Conservation (phyloP, 495 filamentous ascomycete genomes). For the Podospora pseudopauciseta region DNA sequence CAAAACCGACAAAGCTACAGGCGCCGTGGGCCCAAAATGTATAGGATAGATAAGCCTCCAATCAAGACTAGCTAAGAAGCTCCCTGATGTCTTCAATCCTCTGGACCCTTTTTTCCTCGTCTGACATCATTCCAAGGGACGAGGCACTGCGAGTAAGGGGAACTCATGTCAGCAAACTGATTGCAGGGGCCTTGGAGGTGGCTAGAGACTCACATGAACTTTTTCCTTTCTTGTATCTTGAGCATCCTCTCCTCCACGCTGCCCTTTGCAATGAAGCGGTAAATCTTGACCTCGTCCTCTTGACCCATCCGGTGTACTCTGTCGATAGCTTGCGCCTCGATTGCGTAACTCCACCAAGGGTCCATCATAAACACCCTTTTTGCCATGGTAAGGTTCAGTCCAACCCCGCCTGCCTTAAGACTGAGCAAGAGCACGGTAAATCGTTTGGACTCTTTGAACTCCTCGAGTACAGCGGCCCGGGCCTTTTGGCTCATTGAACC, state of each 20-base stretch:
- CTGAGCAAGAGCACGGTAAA: conserved; percentile 72
- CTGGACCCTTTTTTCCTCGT: conserved; percentile 88
- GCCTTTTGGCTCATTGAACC: conserved; percentile 84
- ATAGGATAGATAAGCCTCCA: neutral
- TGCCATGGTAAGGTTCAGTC: conserved; percentile 85
- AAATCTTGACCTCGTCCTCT: conserved; percentile 76
- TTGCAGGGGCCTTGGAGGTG: neutral
- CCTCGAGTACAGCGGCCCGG: conserved; percentile 66
- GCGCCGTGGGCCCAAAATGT: no score
- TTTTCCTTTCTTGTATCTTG: conserved; percentile 90
- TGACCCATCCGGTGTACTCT: conserved; percentile 99
- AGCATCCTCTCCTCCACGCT: conserved; percentile 96
- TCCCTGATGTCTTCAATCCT: conserved; percentile 92
- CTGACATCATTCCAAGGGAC: conserved; percentile 85
- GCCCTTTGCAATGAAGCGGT: conserved; percentile 79
- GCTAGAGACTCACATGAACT: conserved; percentile 66
- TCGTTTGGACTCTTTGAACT: conserved; percentile 57
- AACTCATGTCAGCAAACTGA: conserved; percentile 5
- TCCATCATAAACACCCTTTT: conserved; percentile 97
- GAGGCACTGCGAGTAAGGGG: conserved; percentile 60
- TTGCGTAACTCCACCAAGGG: conserved; percentile 97
- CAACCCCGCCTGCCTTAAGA: conserved; percentile 87
- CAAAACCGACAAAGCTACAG: no score
- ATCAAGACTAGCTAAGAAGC: conserved; percentile 61
- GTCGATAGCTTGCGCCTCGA: conserved; percentile 97